These are phyloP conservation scores for Podaxis mareebaensis DNA, from an alignment of 768 basidiomycete genomes.

Conservation along the genomic window DNA sequence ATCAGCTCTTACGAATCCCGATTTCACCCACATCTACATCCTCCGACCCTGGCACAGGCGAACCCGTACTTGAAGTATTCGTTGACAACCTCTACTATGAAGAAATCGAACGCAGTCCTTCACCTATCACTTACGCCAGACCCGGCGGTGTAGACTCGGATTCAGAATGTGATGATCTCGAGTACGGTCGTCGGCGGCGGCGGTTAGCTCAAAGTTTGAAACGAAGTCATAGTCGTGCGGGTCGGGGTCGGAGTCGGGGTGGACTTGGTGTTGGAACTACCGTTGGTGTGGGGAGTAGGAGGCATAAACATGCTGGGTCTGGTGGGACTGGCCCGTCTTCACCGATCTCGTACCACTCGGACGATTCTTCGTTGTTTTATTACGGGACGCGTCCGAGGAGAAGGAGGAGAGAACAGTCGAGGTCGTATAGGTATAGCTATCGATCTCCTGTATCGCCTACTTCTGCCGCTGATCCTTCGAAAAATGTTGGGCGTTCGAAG, in stretches of 20 bases:
- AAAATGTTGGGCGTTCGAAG: not conserved
- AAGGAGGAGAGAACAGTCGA: slow-evolving; percentile 24
- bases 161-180: slow-evolving; percentile 1
- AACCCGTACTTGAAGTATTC: slow-evolving; percentile 9
- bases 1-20: slow-evolving; percentile 6
- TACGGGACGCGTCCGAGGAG: slow-evolving; percentile 14
- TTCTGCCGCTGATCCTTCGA: not conserved
- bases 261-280: not conserved
- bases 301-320: not conserved
- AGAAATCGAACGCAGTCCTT: slow-evolving; percentile 11
- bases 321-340: not conserved
- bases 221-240: not conserved
- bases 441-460: slow-evolving; percentile 18
- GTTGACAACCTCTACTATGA: slow-evolving; percentile 12
- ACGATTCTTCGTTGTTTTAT: slow-evolving; percentile 10
- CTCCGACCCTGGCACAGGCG: not conserved
- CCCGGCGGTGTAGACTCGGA: slow-evolving; percentile 1
- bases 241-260: not conserved
- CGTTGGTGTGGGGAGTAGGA: not conserved
- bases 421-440: slow-evolving; percentile 28
- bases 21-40: not conserved
- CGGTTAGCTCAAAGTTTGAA: not conserved
- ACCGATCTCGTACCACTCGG: slow-evolving; percentile 13
- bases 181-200: not conserved
- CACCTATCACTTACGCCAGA: slow-evolving; percentile 10